These are phyloP conservation scores for Penicillium paneum DNA, from an alignment of 2,329 filamentous ascomycete species.

Conservation along the genomic window DNA sequence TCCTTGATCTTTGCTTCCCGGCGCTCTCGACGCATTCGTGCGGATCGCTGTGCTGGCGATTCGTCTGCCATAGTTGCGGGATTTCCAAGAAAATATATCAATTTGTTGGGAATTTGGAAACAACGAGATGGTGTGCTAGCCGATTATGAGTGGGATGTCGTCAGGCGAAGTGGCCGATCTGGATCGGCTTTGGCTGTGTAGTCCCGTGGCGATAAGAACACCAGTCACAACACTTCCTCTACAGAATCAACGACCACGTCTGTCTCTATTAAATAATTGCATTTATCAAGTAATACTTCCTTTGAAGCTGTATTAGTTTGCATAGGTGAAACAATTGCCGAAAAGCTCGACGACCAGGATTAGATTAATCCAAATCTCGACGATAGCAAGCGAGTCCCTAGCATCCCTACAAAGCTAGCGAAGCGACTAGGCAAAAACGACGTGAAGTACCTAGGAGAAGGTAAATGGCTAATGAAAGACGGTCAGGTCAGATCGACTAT, in stretches of 20 bases:
- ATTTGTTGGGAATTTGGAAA: too few species aligned
- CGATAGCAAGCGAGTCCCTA: too few species aligned
- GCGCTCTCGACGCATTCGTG: slow-evolving; percentile 61
- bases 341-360: too few species aligned
- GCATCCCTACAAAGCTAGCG: too few species aligned
- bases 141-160: background rate
- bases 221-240: background rate
- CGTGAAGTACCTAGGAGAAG: too few species aligned
- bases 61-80: slow-evolving; percentile 39
- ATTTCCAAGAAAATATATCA: background rate
- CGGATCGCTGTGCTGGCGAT: slow-evolving; percentile 50
- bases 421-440: too few species aligned
- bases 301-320: background rate
- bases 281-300: background rate
- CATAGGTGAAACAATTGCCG: too few species aligned
- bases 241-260: background rate
- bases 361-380: too few species aligned
- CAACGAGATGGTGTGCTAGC: background rate
- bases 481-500: too few species aligned
- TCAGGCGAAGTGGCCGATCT: background rate
- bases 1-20: slow-evolving; percentile 61
- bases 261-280: background rate
- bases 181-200: background rate
- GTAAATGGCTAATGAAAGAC: too few species aligned
- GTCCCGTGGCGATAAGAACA: slow-evolving; percentile 22